Conservation (phyloP, 2,329 filamentous ascomycete species). For the Blastomyces silverae region DNA sequence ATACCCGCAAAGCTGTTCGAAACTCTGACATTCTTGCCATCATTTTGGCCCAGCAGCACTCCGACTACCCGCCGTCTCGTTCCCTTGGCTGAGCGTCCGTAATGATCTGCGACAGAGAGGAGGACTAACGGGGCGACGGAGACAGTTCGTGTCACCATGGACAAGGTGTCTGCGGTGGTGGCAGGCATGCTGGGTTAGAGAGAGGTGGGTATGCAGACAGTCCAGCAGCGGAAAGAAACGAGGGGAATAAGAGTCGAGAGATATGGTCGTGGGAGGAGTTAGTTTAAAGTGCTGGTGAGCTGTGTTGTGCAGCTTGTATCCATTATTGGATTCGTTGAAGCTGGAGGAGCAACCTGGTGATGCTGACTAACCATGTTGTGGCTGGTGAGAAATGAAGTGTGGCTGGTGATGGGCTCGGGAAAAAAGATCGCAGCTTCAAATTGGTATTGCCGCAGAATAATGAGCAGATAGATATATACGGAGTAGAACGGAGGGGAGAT, state of each 20-base stretch:
- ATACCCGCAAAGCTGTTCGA: conserved; percentile 98
- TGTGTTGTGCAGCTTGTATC: background rate
- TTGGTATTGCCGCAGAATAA: no score
- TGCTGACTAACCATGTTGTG: background rate
- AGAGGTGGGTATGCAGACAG: background rate
- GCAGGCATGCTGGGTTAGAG: conserved; percentile 65
- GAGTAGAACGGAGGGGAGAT: no score
- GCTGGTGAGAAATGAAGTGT: background rate
- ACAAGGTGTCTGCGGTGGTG: conserved; percentile 93
- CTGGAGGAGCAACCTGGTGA: background rate
- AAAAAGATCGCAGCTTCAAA: no score
- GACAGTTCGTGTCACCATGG: conserved; percentile 87
- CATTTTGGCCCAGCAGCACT: conserved; percentile 89
- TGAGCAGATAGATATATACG: no score
- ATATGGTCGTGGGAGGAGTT: background rate
- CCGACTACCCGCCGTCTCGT: conserved; percentile 86
- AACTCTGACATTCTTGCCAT: conserved; percentile 90
- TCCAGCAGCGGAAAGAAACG: background rate
- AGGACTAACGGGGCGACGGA: conserved; percentile 96
- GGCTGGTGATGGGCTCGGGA: no score
- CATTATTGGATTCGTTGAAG: background rate
- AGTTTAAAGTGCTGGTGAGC: background rate
- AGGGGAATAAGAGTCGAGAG: background rate
- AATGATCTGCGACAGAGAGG: conserved; percentile 96
- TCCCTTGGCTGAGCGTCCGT: conserved; percentile 86